These are phyloP conservation scores for Dictyostelium brefeldianum DNA, from an alignment of 78 protist species.

Conservation along the genomic window DNA sequence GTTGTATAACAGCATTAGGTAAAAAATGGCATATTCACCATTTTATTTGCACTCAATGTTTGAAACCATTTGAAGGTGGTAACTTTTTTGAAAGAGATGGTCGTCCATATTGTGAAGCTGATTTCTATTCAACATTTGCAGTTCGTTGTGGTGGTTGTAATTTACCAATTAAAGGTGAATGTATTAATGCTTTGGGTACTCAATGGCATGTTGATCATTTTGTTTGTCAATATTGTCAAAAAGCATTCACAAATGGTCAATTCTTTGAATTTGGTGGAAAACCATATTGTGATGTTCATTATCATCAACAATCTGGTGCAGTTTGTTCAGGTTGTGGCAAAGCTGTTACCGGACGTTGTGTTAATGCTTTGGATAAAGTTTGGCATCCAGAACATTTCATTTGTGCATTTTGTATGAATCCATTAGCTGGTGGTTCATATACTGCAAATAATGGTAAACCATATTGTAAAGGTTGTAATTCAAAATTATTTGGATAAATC, in stretches of 20 bases:
- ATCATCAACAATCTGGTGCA: constrained; percentile 81
- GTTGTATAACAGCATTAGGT: constrained; percentile 85
- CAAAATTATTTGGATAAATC: constrained; percentile 35
- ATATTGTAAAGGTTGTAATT: constrained; percentile 77
- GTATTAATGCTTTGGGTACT: constrained; percentile 86
- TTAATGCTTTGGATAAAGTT: constrained; percentile 84
- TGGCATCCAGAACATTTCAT: constrained; percentile 90
- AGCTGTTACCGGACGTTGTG: constrained; percentile 79
- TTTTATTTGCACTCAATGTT: constrained; percentile 84
- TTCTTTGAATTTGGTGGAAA: constrained; percentile 85
- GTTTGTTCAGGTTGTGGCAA: constrained; percentile 85
- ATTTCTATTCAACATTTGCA: constrained; percentile 76
- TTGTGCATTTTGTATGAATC: constrained; percentile 87
- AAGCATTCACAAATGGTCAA: constrained; percentile 55
- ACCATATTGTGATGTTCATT: constrained; percentile 87
- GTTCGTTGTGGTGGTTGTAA: constrained; percentile 80
- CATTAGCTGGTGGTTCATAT: constrained; percentile 83
- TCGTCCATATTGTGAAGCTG: constrained; percentile 85
- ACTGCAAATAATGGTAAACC: constrained; percentile 80
- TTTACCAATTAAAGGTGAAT: constrained; percentile 79
- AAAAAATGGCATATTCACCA: constrained; percentile 85
- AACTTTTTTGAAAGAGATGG: constrained; percentile 85
- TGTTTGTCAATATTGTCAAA: constrained; percentile 80
- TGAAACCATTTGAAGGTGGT: constrained; percentile 84
- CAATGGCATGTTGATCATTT: constrained; percentile 91